Percentiles rank a stretch among this genome's conserved stretches.
These are phyloP conservation scores for Babesia microti DNA, from an alignment of 169 alveolate genomes.

Conservation along the genomic window DNA sequence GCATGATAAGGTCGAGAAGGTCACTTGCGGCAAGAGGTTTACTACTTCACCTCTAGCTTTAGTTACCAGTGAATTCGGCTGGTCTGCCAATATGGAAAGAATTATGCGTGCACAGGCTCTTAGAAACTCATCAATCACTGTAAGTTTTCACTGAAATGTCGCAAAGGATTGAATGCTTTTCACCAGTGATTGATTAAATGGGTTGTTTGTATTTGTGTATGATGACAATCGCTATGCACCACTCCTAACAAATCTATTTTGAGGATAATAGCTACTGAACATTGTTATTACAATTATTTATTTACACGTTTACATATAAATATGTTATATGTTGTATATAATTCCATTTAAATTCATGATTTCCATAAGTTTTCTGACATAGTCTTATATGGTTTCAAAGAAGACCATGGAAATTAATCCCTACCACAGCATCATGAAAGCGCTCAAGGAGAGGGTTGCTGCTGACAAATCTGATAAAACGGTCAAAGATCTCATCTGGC, in stretches of 20 bases:
- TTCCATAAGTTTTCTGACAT: background rate
- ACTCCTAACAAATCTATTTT: slow-evolving; percentile 31
- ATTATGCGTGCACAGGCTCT: slow-evolving; percentile 99
- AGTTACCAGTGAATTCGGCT: slow-evolving; percentile 97
- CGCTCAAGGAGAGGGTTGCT: slow-evolving; percentile 88
- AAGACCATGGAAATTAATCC: slow-evolving; percentile 99
- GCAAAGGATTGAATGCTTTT: background rate
- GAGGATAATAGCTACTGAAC: slow-evolving; percentile 1
- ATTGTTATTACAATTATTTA: background rate
- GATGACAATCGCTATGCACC: slow-evolving; percentile 55
- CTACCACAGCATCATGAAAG: slow-evolving; percentile 89
- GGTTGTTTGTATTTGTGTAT: slow-evolving; percentile 1
- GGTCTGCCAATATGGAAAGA: slow-evolving; percentile 99
- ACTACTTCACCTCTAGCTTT: slow-evolving; percentile 97
- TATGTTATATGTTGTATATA: slow-evolving; percentile 1
- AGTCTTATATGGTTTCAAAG: slow-evolving; percentile 86
- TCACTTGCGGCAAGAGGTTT: slow-evolving; percentile 86
- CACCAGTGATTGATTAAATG: background rate
- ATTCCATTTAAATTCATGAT: too few relatives aligned
- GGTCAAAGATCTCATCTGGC: slow-evolving; percentile 97
- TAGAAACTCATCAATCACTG: slow-evolving; percentile 92
- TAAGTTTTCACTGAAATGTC: slow-evolving; percentile 15
- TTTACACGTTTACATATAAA: background rate
- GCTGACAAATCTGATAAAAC: slow-evolving; percentile 95
- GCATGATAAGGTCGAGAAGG: slow-evolving; percentile 98